These are phyloP conservation scores for Penicillium subrubescens DNA, from an alignment of 495 filamentous ascomycete species.

Conservation along the genomic window DNA sequence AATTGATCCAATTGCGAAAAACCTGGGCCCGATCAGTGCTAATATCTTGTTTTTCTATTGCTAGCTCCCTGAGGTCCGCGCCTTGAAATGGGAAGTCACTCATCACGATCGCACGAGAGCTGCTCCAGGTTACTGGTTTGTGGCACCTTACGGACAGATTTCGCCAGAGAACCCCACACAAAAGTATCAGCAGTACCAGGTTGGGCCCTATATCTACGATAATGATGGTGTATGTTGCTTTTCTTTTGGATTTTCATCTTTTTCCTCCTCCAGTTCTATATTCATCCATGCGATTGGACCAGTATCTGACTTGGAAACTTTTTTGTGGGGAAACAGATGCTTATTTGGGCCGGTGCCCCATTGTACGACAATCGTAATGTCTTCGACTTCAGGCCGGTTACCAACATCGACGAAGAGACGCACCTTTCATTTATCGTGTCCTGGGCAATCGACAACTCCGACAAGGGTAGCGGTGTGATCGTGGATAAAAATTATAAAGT, in stretches of 20 bases:
- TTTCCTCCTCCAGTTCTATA: neutral
- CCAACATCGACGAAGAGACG: slow-evolving; percentile 39
- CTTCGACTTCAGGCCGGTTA: slow-evolving; percentile 44
- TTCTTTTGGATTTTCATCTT: neutral
- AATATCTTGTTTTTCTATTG: neutral
- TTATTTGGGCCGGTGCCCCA: slow-evolving; percentile 45
- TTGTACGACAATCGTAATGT: slow-evolving; percentile 39
- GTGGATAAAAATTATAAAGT: slow-evolving; percentile 39
- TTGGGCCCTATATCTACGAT: slow-evolving; percentile 50
- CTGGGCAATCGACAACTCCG: slow-evolving; percentile 35
- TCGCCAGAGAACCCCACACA: slow-evolving; percentile 23
- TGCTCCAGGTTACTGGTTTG: slow-evolving; percentile 46
- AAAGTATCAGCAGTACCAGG: slow-evolving; percentile 43
- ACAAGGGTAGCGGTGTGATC: slow-evolving; percentile 39
- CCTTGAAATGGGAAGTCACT: slow-evolving; percentile 34
- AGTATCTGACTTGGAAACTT: neutral
- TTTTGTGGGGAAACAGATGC: slow-evolving; percentile 23
- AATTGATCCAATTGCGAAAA: neutral
- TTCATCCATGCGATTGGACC: neutral
- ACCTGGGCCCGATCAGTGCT: neutral
- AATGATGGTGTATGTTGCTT: slow-evolving; percentile 35
- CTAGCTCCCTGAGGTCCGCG: slow-evolving; percentile 36
- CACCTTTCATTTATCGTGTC: slow-evolving; percentile 52
- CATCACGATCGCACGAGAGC: slow-evolving; percentile 27
- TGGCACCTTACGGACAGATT: slow-evolving; percentile 43